Conservation (phyloP, 352 stramenopile genomes). For the Saprolegnia diclina region DNA sequence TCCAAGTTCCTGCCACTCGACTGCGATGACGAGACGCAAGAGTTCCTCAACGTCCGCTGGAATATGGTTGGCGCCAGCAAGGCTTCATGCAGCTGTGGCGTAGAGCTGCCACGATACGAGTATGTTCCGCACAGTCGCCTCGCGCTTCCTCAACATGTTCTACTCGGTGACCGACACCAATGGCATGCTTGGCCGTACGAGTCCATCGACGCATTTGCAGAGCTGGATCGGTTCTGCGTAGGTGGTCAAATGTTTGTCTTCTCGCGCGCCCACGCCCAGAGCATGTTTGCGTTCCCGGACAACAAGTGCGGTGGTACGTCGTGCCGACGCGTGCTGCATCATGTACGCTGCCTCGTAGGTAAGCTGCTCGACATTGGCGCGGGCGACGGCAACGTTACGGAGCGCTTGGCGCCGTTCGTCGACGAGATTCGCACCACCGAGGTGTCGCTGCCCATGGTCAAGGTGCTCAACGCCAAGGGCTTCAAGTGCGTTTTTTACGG, state of each 20-base stretch:
- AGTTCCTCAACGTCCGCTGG: constrained; percentile 53
- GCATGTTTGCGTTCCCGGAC: constrained; percentile 14
- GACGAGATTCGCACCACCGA: constrained; percentile 64
- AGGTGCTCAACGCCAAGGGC: constrained; percentile 58
- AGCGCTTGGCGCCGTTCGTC: constrained; percentile 67
- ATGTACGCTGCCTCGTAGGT: neutral
- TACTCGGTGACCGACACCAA: constrained; percentile 81
- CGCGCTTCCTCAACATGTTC: constrained; percentile 64
- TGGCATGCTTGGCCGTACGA: constrained; percentile 68
- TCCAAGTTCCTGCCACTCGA: constrained; percentile 63
- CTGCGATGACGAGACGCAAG: constrained; percentile 65
- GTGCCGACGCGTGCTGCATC: neutral
- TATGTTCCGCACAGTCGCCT: constrained; percentile 58
- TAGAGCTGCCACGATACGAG: constrained; percentile 72
- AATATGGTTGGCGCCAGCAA: neutral
- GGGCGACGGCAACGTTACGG: constrained; percentile 79
- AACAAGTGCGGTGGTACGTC: constrained; percentile 5
- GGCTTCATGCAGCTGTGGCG: neutral
- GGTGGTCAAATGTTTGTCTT: constrained; percentile 86
- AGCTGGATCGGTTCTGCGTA: constrained; percentile 24
- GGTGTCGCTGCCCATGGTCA: constrained; percentile 74
- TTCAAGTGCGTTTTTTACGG: constrained; percentile 61
- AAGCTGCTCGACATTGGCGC: constrained; percentile 74
- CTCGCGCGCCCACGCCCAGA: constrained; percentile 42
- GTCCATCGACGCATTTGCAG: neutral